Conservation (phyloP, 2,329 filamentous ascomycete genomes). For the Epichloe hybrida region DNA sequence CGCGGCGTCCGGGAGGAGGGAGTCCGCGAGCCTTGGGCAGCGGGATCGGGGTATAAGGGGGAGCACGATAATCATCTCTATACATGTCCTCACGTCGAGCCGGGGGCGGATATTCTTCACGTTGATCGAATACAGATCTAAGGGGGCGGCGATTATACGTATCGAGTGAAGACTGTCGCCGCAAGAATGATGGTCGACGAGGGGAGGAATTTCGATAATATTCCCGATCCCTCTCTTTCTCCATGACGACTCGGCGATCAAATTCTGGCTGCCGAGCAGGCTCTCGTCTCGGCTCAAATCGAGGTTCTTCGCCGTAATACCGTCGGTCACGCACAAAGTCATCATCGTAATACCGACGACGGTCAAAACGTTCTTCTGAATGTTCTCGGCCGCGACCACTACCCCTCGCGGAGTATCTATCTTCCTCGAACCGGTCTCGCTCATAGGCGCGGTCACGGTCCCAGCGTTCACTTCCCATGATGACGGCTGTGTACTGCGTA, state of each 20-base stretch:
- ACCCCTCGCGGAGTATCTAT: slow-evolving; percentile 29
- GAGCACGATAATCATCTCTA: slow-evolving; percentile 33
- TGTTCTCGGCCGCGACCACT: slow-evolving; percentile 27
- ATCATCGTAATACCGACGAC: slow-evolving; percentile 34
- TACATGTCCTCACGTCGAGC: slow-evolving; percentile 33
- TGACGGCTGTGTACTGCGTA: background rate
- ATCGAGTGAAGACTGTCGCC: slow-evolving; percentile 79
- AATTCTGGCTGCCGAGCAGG: slow-evolving; percentile 24
- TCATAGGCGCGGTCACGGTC: slow-evolving; percentile 38
- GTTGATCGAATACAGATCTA: slow-evolving; percentile 33
- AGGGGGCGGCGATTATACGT: slow-evolving; percentile 69
- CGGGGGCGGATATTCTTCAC: slow-evolving; percentile 51
- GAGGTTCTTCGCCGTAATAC: slow-evolving; percentile 41
- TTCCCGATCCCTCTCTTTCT: slow-evolving; percentile 41
- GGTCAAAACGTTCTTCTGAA: slow-evolving; percentile 37
- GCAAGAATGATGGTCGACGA: slow-evolving; percentile 52
- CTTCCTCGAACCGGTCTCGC: slow-evolving; percentile 34
- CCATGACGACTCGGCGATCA: slow-evolving; percentile 42
- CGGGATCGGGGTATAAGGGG: slow-evolving; percentile 48
- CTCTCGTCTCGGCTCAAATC: slow-evolving; percentile 20
- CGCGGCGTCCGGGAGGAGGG: slow-evolving; percentile 43
- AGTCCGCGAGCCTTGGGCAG: slow-evolving; percentile 50
- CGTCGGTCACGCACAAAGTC: slow-evolving; percentile 34
- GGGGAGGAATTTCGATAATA: slow-evolving; percentile 33
- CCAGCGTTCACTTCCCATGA: slow-evolving; percentile 29